Evolutionary conservation across 441 rosid species (phyloP).

Genomic region (Breynia disticha): DNA sequence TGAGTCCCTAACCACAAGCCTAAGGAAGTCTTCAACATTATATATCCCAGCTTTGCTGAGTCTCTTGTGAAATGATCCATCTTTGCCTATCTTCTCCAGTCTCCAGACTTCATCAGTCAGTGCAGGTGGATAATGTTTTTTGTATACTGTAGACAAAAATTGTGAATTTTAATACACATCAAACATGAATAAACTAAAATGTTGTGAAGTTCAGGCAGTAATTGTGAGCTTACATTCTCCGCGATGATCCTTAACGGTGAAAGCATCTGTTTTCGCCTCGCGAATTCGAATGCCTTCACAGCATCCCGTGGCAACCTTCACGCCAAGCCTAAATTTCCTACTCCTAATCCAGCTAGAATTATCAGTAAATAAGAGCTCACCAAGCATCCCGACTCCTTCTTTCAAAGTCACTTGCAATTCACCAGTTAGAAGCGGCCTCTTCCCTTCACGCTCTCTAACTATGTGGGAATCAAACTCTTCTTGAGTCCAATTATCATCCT

Average conservation of each 20-base stretch:
- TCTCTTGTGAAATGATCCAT: slow-evolving; percentile 94
- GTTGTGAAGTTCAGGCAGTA: too few relatives aligned
- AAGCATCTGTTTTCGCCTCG: slow-evolving; percentile 80
- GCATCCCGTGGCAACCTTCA: slow-evolving; percentile 56
- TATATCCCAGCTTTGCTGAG: slow-evolving; percentile 52
- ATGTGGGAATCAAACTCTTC: slow-evolving; percentile 75
- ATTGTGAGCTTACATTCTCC: slow-evolving; percentile 78
- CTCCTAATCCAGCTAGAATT: slow-evolving; percentile 99
- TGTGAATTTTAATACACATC: not conserved
- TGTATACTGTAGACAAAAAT: slow-evolving; percentile 53
- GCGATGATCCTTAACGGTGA: slow-evolving; percentile 92
- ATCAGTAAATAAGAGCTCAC: slow-evolving; percentile 83
- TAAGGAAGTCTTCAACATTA: slow-evolving; percentile 80
- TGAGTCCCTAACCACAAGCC: slow-evolving; percentile 49
- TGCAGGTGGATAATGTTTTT: slow-evolving; percentile 89
- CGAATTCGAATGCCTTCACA: slow-evolving; percentile 46
- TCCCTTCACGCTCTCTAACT: slow-evolving; percentile 91
- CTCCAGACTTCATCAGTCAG: slow-evolving; percentile 89
- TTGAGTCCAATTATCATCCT: slow-evolving; percentile 53
- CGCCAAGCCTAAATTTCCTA: slow-evolving; percentile 90
- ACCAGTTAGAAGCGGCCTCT: slow-evolving; percentile 83
- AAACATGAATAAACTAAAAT: not conserved
- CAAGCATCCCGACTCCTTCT: slow-evolving; percentile 52
- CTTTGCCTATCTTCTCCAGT: slow-evolving; percentile 96
- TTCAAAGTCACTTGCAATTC: slow-evolving; percentile 52